These are phyloP conservation scores for Colletotrichum plurivorum DNA, from an alignment of 2,329 filamentous ascomycete species.

Conservation along the genomic window DNA sequence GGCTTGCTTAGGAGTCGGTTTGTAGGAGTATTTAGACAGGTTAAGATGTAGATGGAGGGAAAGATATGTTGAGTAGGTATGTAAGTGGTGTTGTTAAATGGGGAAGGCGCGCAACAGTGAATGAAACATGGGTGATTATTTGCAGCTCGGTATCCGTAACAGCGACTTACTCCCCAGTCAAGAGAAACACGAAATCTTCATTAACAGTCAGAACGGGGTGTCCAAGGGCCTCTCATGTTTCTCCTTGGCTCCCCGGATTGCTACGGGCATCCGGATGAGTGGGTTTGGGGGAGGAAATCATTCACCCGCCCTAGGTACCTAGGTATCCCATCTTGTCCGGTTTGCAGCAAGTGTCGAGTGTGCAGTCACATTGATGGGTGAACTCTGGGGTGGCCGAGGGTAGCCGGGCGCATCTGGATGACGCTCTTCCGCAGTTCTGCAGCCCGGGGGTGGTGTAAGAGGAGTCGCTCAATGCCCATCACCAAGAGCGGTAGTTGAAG, in stretches of 20 bases:
- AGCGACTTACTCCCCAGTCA: neutral
- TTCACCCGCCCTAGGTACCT: constrained; percentile 30
- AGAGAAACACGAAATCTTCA: constrained; percentile 12
- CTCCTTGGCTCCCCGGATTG: constrained; percentile 16
- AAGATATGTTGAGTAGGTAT: neutral
- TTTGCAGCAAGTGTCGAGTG: neutral
- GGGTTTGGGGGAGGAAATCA: constrained; percentile 29
- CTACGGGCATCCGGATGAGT: constrained; percentile 7
- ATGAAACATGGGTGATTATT: constrained; percentile 18
- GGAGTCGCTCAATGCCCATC: constrained; percentile 8
- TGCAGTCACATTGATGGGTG: constrained; percentile 14
- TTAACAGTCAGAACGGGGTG: neutral
- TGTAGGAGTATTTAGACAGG: neutral
- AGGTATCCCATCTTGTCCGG: constrained; percentile 19
- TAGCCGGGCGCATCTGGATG: constrained; percentile 32
- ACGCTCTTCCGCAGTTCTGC: constrained; percentile 20
- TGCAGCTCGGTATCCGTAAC: constrained; percentile 12
- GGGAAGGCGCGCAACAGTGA: neutral
- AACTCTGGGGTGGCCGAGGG: constrained; percentile 25
- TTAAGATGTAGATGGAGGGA: neutral
- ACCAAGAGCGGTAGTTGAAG: constrained; percentile 27
- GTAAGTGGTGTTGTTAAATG: constrained; percentile 24
- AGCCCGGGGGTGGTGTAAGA: constrained; percentile 3
- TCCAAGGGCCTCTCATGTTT: constrained; percentile 20
- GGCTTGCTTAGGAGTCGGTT: neutral